Percentiles rank a stretch among this genome's conserved stretches.
Conservation (phyloP, 2,329 filamentous ascomycete species). For the Stagonosporopsis rhizophila region DNA sequence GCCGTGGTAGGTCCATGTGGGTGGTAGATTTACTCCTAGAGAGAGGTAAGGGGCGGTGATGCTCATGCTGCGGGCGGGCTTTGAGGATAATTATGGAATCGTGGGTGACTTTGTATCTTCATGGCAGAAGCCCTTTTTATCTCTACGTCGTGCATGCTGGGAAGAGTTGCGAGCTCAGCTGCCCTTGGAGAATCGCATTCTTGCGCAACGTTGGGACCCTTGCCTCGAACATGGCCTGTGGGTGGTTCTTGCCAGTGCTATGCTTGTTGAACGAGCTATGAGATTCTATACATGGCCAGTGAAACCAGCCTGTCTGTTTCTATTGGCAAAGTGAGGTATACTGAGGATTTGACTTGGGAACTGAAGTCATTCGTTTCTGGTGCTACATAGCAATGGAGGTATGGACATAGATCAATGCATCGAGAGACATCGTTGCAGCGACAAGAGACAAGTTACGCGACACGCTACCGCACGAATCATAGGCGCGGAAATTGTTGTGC, state of each 20-base stretch:
- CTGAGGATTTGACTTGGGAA: not conserved
- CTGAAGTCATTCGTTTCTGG: not conserved
- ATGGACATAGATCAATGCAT: conserved; percentile 1
- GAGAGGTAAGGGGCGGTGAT: not conserved
- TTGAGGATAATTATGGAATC: too few relatives aligned
- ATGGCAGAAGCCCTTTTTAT: conserved; percentile 1
- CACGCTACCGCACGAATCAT: not conserved
- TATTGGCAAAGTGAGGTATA: not conserved
- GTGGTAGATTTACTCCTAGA: not conserved
- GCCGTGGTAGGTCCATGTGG: conserved; percentile 7
- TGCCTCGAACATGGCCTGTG: conserved; percentile 15
- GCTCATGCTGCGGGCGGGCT: not conserved
- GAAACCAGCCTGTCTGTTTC: not conserved
- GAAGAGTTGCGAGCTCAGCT: not conserved
- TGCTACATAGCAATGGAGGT: conserved; percentile 1
- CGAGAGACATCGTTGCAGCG: conserved; percentile 1
- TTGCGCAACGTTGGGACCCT: conserved; percentile 13
- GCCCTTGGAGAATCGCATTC: conserved; percentile 14
- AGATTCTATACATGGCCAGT: not conserved
- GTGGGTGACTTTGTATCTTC: not conserved
- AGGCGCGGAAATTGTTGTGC: not conserved
- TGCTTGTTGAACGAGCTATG: not conserved
- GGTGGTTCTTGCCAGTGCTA: not conserved
- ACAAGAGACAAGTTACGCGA: not conserved
- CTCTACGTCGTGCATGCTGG: not conserved